Evolutionary conservation across 805 yeast genomes (phyloP), one percentile per base, ranked within the genome.

Genomic region (Nakazawaea siamensis): DNA sequence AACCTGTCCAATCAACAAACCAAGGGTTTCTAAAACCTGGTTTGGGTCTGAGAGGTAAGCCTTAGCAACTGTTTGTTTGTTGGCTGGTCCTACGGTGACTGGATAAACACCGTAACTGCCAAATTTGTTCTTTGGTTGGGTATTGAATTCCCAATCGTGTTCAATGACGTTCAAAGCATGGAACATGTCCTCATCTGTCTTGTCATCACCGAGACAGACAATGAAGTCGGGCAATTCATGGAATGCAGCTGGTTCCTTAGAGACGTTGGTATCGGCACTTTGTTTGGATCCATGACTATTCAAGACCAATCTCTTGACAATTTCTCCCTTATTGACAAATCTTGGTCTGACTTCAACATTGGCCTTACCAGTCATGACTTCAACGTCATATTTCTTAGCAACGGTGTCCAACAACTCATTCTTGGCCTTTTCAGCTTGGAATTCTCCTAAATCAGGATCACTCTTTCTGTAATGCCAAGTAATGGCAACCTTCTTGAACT

Each of bases 161-260:
- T 80, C 86, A 45, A 84, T 73, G 2, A 62, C 64, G 38, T 77
- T 73, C 48, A 92, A 64, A 18, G 90, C 80, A 40, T 65, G 68
- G 57, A 92, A 92, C 99, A 92, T 92, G 51, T 92, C 98, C 57
- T 92, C 99, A 57, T 92, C 99, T 0, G 99, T 92, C 27, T 80
- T 69, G 55, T 92, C 99, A 57, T 92, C 99, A 34, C 99, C 99
- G 29, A 86, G 59, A 60, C 97, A 92, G 36, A 90, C 58, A 27
- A 83, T 73, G 51, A 92, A 90, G 49, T 85, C 95, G 0, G 96
- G 92, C 35, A 75, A 62, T 34, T 70, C 66, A 1, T 66, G 69
- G 12, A 30, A 35, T 7, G 12, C 5, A 18, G 5, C 12, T 8
- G 31, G 25, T 7, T 38, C 33, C 29, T 42, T 38, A 11, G 14